A percentile compares a stretch with the other conserved stretches of the same genome.
phyloP scores from a whole-genome alignment of 495 filamentous ascomycete genomes.

The Aspergillus cavernicola region DNA sequence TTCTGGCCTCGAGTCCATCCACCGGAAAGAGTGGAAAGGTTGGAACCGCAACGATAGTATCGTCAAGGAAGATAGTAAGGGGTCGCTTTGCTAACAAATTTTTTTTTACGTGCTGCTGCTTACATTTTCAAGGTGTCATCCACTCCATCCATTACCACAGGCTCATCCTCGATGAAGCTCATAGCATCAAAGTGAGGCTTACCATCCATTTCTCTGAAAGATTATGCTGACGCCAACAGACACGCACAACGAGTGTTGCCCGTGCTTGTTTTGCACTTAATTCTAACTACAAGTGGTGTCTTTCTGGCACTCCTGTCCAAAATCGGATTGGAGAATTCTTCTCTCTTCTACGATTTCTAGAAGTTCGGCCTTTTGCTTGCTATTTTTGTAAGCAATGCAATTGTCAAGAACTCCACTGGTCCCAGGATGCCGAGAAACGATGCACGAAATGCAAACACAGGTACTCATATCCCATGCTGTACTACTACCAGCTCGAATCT shows the following conservation, averaged over 20 bases:
- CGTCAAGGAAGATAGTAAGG: constrained; percentile 73
- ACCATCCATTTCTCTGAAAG: neutral
- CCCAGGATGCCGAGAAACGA: constrained; percentile 58
- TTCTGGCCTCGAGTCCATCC: constrained; percentile 85
- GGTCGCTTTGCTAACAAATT: neutral
- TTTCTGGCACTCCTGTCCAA: constrained; percentile 91
- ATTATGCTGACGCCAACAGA: constrained; percentile 37
- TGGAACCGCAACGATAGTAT: constrained; percentile 72
- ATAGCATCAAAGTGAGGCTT: constrained; percentile 77
- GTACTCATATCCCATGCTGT: constrained; percentile 18
- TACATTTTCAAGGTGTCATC: constrained; percentile 48
- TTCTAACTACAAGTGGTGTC: constrained; percentile 86
- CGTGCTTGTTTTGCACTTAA: constrained; percentile 89
- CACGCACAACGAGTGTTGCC: constrained; percentile 81
- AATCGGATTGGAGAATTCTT: constrained; percentile 98
- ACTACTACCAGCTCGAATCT: neutral
- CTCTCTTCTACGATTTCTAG: constrained; percentile 85
- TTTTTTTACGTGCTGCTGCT: neutral
- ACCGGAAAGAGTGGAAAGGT: constrained; percentile 88
- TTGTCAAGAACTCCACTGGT: constrained; percentile 82
- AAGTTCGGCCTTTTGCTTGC: constrained; percentile 80
- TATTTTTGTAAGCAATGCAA: constrained; percentile 86
- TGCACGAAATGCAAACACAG: constrained; percentile 64
- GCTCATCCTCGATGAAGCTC: constrained; percentile 91
- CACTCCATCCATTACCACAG: constrained; percentile 87